Evolutionary conservation across 129 eudicot species (phyloP).

Genomic region (Lactuca saligna): DNA sequence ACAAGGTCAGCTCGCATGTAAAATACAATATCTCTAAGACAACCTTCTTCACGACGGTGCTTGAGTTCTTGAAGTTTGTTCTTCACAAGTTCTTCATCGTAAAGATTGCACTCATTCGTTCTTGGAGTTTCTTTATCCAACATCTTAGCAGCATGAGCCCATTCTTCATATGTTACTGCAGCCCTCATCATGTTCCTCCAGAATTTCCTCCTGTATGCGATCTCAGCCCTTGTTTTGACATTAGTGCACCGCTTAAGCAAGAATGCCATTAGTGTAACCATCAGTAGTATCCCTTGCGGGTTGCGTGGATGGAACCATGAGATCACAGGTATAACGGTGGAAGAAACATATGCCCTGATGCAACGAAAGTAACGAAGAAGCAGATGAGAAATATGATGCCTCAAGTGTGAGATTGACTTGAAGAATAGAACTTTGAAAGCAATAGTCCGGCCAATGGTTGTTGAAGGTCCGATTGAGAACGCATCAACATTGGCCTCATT

Average conservation of each 20-base stretch:
- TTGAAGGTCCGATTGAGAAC: constrained; percentile 78
- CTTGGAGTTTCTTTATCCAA: constrained; percentile 66
- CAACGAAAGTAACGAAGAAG: constrained; percentile 37
- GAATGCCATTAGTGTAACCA: constrained; percentile 69
- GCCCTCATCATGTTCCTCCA: constrained; percentile 93
- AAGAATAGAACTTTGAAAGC: constrained; percentile 69
- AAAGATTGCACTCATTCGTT: constrained; percentile 62
- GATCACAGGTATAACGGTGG: constrained; percentile 49
- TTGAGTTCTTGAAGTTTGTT: constrained; percentile 81
- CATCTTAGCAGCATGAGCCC: constrained; percentile 97
- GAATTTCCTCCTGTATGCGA: constrained; percentile 79
- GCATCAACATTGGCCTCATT: constrained; percentile 76
- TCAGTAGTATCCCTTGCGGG: constrained; percentile 80
- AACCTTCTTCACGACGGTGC: constrained; percentile 80
- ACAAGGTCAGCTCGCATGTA: constrained; percentile 87
- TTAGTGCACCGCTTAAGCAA: constrained; percentile 67
- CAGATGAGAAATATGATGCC: constrained; percentile 37
- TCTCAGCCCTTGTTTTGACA: constrained; percentile 68
- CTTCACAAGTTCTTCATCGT: constrained; percentile 81
- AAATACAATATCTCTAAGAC: constrained; percentile 74
- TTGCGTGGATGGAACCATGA: constrained; percentile 88
- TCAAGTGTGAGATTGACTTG: constrained; percentile 64
- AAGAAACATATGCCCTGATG: constrained; percentile 20
- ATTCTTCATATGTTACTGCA: constrained; percentile 85
- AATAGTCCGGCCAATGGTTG: constrained; percentile 67